These are phyloP conservation scores for Trypanosomatidae sp. DNA, from an alignment of 208 protist species.

Conservation along the genomic window DNA sequence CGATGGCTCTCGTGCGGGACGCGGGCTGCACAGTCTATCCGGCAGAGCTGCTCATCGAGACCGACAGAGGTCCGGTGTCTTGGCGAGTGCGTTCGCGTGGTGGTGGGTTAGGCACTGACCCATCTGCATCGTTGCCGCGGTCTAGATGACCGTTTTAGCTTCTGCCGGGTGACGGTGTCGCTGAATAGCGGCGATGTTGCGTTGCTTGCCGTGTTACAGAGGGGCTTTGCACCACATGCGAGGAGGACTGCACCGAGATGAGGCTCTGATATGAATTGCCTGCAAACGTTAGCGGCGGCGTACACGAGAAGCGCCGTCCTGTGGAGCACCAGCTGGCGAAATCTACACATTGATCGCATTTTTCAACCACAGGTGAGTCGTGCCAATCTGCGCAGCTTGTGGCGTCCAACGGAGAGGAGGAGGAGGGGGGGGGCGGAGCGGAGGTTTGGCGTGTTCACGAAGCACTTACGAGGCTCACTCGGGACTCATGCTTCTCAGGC, in stretches of 20 bases:
- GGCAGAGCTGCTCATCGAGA: constrained; percentile 20
- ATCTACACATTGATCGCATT: constrained; percentile 16
- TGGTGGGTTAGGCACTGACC: constrained; percentile 15
- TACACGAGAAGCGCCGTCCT: constrained; percentile 13
- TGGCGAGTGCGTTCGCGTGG: no score
- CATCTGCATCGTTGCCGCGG: constrained; percentile 21
- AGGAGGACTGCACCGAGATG: neutral
- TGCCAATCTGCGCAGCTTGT: constrained; percentile 17
- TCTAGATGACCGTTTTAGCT: constrained; percentile 20
- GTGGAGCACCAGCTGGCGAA: constrained; percentile 26
- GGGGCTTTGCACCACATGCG: neutral
- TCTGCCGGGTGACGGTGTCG: constrained; percentile 9
- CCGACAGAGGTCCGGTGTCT: neutral
- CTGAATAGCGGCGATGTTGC: constrained; percentile 9
- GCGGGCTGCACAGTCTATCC: constrained; percentile 16
- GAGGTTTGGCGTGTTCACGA: constrained; percentile 15
- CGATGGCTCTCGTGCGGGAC: constrained; percentile 10
- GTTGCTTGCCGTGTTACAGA: neutral
- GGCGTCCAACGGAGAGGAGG: constrained; percentile 1
- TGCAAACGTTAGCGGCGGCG: constrained; percentile 3
- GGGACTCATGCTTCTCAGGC: neutral
- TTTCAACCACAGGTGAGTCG: constrained; percentile 16
- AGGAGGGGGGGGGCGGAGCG: constrained; percentile 5
- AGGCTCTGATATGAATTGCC: no score
- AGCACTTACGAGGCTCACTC: constrained; percentile 21